These are phyloP conservation scores for Talaromyces proteolyticus DNA, from an alignment of 495 filamentous ascomycete species.

Conservation along the genomic window DNA sequence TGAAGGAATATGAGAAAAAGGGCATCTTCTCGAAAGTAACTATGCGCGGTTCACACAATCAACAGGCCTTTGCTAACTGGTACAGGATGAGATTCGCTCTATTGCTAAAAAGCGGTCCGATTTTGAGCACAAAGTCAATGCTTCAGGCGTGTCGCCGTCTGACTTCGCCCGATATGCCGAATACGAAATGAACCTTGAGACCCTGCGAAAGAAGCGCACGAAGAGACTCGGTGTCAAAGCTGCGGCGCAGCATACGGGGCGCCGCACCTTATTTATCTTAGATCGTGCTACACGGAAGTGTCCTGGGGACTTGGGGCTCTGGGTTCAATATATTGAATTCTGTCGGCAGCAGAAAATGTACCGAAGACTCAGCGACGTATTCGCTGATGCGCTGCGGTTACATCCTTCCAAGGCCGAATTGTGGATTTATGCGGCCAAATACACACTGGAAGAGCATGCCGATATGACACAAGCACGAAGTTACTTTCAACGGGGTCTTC, in stretches of 20 bases:
- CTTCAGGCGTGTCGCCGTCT: constrained; percentile 63
- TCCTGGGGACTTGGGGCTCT: constrained; percentile 74
- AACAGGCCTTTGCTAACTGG: neutral
- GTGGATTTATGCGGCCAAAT: constrained; percentile 82
- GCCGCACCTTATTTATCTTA: constrained; percentile 80
- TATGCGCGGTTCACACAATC: neutral
- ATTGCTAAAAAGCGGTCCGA: constrained; percentile 87
- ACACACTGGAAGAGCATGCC: constrained; percentile 64
- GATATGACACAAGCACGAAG: constrained; percentile 83
- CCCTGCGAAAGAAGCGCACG: constrained; percentile 73
- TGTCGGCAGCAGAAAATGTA: constrained; percentile 67
- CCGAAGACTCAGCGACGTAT: constrained; percentile 71
- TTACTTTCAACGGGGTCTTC: constrained; percentile 81
- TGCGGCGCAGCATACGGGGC: constrained; percentile 59
- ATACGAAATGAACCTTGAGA: constrained; percentile 88
- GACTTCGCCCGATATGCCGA: constrained; percentile 83
- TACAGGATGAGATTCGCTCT: constrained; percentile 75
- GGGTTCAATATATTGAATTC: constrained; percentile 88
- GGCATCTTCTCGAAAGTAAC: constrained; percentile 75
- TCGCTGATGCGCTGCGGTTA: constrained; percentile 72
- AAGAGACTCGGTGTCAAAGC: constrained; percentile 69
- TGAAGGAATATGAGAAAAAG: constrained; percentile 83
- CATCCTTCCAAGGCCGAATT: constrained; percentile 78
- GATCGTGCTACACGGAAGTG: constrained; percentile 85
- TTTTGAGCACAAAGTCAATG: constrained; percentile 86